Conservation (phyloP, 495 filamentous ascomycete species). For the Evernia prunastri region DNA sequence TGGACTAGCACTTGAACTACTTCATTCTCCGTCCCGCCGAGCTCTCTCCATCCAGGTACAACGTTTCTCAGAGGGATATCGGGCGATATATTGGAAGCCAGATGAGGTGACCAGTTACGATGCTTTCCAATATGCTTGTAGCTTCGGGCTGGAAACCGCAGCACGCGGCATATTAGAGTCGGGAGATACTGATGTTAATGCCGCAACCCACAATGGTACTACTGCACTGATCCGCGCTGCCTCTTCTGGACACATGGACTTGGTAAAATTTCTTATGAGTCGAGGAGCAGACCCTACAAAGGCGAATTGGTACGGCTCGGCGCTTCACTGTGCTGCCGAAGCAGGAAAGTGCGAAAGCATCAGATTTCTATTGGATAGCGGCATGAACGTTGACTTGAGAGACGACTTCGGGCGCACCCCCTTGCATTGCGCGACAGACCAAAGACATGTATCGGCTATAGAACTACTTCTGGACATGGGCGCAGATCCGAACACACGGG, state of each 20-base stretch:
- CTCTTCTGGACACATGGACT: conserved; percentile 12
- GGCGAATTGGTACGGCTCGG: conserved; percentile 19
- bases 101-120: conserved; percentile 4
- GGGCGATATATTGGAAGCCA: conserved; percentile 15
- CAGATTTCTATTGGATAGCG: conserved; percentile 4
- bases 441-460: not conserved
- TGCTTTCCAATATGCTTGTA: conserved; percentile 7
- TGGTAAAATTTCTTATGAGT: conserved; percentile 11
- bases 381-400: conserved; percentile 10
- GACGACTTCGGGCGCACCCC: conserved; percentile 11
- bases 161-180: not conserved
- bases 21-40: conserved; percentile 7
- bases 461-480: conserved; percentile 13
- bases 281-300: conserved; percentile 13
- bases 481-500: conserved; percentile 14
- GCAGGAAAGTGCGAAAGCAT: conserved; percentile 12
- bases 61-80: conserved; percentile 5
- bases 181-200: conserved; percentile 6
- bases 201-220: conserved; percentile 12
- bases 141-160: conserved; percentile 8
- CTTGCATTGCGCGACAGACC: conserved; percentile 11
- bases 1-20: conserved; percentile 6
- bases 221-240: conserved; percentile 16
- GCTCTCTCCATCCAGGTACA: conserved; percentile 8
- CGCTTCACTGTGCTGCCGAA: conserved; percentile 18